phyloP scores from a whole-genome alignment of 2,329 filamentous ascomycete genomes.

The Onygena corvina region DNA sequence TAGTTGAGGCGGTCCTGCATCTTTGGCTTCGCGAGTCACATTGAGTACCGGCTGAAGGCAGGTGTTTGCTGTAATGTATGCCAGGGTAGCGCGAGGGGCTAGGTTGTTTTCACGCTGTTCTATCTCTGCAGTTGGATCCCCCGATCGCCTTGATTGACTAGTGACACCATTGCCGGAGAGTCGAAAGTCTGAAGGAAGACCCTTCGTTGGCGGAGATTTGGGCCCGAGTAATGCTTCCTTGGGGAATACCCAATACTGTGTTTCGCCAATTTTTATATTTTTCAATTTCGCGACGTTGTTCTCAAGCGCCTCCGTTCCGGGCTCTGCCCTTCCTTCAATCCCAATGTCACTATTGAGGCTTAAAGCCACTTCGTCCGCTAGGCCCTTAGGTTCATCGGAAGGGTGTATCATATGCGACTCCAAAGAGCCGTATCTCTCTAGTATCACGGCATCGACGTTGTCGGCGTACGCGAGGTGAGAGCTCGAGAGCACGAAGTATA shows the following conservation, averaged over 20 bases:
- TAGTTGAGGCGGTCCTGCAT: constrained; percentile 54
- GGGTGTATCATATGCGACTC: constrained; percentile 28
- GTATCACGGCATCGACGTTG: constrained; percentile 39
- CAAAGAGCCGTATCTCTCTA: constrained; percentile 38
- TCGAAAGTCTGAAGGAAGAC: constrained; percentile 8
- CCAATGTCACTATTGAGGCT: constrained; percentile 28
- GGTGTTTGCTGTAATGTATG: constrained; percentile 79
- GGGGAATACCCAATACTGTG: constrained; percentile 53
- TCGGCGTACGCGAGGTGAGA: constrained; percentile 52
- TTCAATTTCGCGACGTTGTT: constrained; percentile 54
- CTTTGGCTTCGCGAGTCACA: constrained; percentile 33
- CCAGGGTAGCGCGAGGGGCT: constrained; percentile 31
- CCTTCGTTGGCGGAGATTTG: constrained; percentile 24
- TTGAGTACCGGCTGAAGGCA: constrained; percentile 61
- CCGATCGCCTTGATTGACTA: constrained; percentile 12
- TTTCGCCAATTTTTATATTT: constrained; percentile 52
- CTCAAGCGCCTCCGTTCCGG: constrained; percentile 38
- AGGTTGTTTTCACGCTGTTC: constrained; percentile 16
- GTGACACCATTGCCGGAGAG: not conserved
- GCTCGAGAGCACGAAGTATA: constrained; percentile 51
- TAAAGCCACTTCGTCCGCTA: constrained; percentile 22
- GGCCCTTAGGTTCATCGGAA: constrained; percentile 10
- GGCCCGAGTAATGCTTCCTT: constrained; percentile 42
- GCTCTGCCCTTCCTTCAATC: constrained; percentile 47
- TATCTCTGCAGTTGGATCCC: constrained; percentile 19